Percentiles rank a stretch among this genome's conserved stretches.
phyloP scores from a whole-genome alignment of 768 basidiomycete genomes.

The Trametes coccinea region DNA sequence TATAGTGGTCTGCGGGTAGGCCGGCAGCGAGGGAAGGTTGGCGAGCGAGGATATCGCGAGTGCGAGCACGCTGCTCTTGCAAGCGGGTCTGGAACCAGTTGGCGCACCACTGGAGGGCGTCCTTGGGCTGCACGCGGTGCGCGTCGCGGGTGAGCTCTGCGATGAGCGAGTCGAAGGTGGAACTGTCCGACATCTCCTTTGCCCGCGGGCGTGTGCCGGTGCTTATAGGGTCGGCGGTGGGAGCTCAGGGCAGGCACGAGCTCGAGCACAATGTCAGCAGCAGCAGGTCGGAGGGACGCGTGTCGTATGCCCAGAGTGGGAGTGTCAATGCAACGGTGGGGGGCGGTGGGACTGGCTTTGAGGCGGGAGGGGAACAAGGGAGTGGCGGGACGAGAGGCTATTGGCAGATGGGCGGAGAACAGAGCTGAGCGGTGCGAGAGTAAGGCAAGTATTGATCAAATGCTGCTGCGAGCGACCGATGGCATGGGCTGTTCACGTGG shows the following conservation, averaged over 20 bases:
- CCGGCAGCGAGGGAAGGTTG: slow-evolving; percentile 51
- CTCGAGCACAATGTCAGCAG: too few relatives aligned
- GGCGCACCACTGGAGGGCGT: slow-evolving; percentile 89
- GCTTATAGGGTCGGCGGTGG: neutral
- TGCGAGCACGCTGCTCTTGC: slow-evolving; percentile 79
- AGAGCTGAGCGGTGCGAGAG: neutral
- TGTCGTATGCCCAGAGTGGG: neutral
- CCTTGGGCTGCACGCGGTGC: slow-evolving; percentile 82
- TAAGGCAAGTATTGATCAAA: neutral
- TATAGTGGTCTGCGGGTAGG: slow-evolving; percentile 58
- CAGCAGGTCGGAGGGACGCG: too few relatives aligned
- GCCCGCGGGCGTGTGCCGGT: neutral
- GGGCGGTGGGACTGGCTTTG: neutral
- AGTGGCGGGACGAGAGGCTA: neutral
- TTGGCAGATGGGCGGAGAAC: too few relatives aligned
- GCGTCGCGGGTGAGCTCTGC: slow-evolving; percentile 85
- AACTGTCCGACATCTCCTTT: slow-evolving; percentile 40
- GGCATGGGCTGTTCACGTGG: slow-evolving; percentile 5
- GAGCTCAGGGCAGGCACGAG: neutral
- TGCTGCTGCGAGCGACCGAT: neutral
- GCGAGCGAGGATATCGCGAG: slow-evolving; percentile 62
- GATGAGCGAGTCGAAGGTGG: slow-evolving; percentile 82
- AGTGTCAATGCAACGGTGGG: neutral
- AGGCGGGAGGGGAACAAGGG: slow-evolving; percentile 6
- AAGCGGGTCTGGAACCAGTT: slow-evolving; percentile 92